Evolutionary conservation across 2,329 filamentous ascomycete species (phyloP).

Genomic region (Xylaria sp.): DNA sequence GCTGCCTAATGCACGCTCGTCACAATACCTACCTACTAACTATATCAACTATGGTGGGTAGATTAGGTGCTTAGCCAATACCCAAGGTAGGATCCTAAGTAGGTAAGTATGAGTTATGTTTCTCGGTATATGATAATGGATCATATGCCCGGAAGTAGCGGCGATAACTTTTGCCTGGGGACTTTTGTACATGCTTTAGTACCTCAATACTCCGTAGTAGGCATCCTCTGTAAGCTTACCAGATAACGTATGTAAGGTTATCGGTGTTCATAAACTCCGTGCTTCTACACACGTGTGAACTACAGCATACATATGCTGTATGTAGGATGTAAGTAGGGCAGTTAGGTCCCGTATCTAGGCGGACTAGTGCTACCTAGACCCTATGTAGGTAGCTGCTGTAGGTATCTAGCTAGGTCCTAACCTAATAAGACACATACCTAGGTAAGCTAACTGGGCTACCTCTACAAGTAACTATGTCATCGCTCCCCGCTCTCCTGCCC

Average conservation of each 20-base stretch:
- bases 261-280: neutral
- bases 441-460: no score
- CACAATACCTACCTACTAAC: no score
- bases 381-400: no score
- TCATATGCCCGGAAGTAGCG: constrained; percentile 15
- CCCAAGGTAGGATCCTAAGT: neutral
- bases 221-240: neutral
- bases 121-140: neutral
- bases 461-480: neutral
- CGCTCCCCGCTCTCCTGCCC: neutral
- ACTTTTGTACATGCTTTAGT: neutral
- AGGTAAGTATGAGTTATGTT: neutral
- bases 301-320: neutral
- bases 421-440: no score
- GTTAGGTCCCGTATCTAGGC: neutral
- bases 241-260: neutral
- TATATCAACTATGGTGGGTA: neutral
- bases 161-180: neutral
- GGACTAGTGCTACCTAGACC: neutral
- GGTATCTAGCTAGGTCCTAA: neutral
- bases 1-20: no score
- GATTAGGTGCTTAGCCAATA: neutral
- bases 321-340: neutral
- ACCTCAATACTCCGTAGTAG: neutral
- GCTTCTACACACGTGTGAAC: neutral